Conservation (phyloP, 1,284 basidiomycete species). For the Irpex sp. region DNA sequence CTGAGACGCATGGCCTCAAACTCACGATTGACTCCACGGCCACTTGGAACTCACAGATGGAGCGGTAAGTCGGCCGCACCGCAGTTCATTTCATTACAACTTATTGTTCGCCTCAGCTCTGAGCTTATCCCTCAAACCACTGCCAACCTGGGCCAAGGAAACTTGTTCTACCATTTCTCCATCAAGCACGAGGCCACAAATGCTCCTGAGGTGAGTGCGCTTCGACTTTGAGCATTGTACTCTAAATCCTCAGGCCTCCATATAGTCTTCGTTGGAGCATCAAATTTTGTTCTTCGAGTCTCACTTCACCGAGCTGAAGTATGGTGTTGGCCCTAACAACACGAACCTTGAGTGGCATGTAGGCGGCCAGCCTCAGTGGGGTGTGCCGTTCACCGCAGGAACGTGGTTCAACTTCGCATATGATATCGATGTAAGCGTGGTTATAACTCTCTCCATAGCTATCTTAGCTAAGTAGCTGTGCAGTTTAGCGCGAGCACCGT, state of each 20-base stretch:
- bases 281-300: slow-evolving; percentile 61
- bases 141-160: slow-evolving; percentile 52
- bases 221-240: background rate
- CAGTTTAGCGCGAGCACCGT: slow-evolving; percentile 50
- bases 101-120: slow-evolving; percentile 17
- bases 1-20: slow-evolving; percentile 49
- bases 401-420: slow-evolving; percentile 65
- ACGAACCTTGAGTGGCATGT: slow-evolving; percentile 52
- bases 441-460: background rate
- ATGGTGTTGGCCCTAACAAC: slow-evolving; percentile 45
- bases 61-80: slow-evolving; percentile 15
- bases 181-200: slow-evolving; percentile 44
- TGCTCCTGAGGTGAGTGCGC: slow-evolving; percentile 41
- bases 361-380: slow-evolving; percentile 42
- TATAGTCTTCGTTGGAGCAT: slow-evolving; percentile 46
- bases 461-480: background rate
- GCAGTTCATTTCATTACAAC: slow-evolving; percentile 14
- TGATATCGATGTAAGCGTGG: slow-evolving; percentile 44
- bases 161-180: slow-evolving; percentile 63
- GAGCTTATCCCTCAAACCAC: slow-evolving; percentile 58
- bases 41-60: slow-evolving; percentile 47
- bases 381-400: slow-evolving; percentile 44
- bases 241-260: background rate
- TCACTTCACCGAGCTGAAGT: slow-evolving; percentile 63
- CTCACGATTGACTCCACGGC: slow-evolving; percentile 49